Evolutionary conservation across 306 rosid genomes (phyloP).

Genomic region (Cucurbita moschata): DNA sequence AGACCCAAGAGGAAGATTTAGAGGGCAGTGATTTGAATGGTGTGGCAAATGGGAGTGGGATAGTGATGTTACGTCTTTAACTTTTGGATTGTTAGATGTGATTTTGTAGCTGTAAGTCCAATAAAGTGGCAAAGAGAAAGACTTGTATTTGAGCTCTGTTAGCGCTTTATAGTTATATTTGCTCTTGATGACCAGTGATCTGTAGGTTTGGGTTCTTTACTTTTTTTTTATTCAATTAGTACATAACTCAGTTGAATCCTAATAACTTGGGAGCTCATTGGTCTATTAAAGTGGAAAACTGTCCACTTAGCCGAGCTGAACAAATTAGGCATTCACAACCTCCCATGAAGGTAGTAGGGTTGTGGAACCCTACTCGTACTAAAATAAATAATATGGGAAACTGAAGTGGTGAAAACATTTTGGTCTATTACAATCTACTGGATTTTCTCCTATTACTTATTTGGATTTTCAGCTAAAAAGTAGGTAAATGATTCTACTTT

Average conservation of each 20-base stretch:
- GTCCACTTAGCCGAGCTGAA: background rate
- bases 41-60: background rate
- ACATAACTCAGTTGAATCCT: background rate
- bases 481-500: background rate
- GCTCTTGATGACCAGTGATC: background rate
- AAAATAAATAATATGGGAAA: background rate
- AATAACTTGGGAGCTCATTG: background rate
- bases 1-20: background rate
- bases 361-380: background rate
- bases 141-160: background rate
- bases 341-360: background rate
- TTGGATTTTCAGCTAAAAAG: background rate
- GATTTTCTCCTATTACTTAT: background rate
- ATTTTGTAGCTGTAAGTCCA: background rate
- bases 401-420: background rate
- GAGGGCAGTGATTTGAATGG: background rate
- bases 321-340: background rate
- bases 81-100: background rate
- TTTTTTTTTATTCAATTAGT: background rate
- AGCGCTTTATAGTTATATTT: background rate
- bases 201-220: background rate
- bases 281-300: background rate
- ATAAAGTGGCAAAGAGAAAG: background rate
- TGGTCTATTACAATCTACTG: background rate
- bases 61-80: background rate